These are phyloP conservation scores for Misopates orontium DNA, from an alignment of 257 asterid species.

Conservation along the genomic window DNA sequence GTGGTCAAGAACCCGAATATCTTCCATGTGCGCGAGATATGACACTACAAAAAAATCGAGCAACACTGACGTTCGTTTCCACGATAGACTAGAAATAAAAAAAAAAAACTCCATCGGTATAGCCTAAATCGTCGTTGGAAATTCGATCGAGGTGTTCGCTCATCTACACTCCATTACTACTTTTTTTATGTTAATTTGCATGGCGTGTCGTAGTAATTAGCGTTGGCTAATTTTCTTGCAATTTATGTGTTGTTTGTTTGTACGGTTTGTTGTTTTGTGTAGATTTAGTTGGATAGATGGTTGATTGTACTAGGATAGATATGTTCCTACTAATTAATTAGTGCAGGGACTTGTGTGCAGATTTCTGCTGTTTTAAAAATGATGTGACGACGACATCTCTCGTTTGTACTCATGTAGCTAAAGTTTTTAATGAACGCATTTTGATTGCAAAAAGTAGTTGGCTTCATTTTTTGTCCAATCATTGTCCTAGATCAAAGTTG, in stretches of 20 bases:
- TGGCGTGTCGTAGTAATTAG: neutral
- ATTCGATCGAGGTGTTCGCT: too few species aligned
- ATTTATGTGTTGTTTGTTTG: neutral
- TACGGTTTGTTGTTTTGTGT: slow-evolving; percentile 9
- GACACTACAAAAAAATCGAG: too few species aligned
- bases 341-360: too few species aligned
- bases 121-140: neutral
- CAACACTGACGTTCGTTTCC: too few species aligned
- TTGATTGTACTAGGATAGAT: too few species aligned
- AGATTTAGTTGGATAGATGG: neutral
- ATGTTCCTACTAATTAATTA: too few species aligned
- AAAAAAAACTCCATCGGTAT: neutral
- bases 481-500: neutral
- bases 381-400: neutral
- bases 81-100: too few species aligned
- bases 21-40: slow-evolving; percentile 72
- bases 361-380: neutral
- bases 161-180: too few species aligned
- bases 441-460: too few species aligned
- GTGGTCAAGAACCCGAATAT: slow-evolving; percentile 85
- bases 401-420: neutral
- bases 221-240: neutral
- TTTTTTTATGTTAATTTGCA: too few species aligned
- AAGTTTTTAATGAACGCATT: neutral
- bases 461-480: neutral